These are phyloP conservation scores for Fusarium pininemorale DNA, from an alignment of 2,329 filamentous ascomycete genomes.

Conservation along the genomic window DNA sequence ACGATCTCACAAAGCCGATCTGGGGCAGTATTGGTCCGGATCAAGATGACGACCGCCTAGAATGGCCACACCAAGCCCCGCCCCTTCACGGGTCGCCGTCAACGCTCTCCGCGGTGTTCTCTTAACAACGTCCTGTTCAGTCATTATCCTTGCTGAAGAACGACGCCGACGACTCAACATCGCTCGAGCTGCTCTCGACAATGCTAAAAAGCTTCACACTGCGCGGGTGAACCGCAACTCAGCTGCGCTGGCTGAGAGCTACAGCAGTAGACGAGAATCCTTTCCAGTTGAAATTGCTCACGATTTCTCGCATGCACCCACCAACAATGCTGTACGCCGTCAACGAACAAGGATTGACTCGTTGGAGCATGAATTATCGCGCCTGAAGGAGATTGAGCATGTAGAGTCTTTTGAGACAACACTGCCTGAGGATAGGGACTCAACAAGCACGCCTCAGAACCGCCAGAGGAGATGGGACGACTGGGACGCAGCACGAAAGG, in stretches of 20 bases:
- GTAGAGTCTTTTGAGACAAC: constrained; percentile 14
- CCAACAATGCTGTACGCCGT: constrained; percentile 43
- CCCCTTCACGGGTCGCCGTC: constrained; percentile 65
- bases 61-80: constrained; percentile 59
- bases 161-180: constrained; percentile 64
- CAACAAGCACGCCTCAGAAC: constrained; percentile 1
- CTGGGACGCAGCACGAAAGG: constrained; percentile 39
- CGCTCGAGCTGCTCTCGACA: constrained; percentile 59
- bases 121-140: constrained; percentile 66
- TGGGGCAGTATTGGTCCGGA: constrained; percentile 3
- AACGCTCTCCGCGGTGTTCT: constrained; percentile 65
- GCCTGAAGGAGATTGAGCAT: not conserved
- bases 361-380: not conserved
- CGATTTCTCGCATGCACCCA: constrained; percentile 35
- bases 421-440: not conserved
- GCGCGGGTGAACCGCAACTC: constrained; percentile 46
- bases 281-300: constrained; percentile 38
- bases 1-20: not conserved
- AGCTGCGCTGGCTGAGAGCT: constrained; percentile 41
- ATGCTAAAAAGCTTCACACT: constrained; percentile 61
- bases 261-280: constrained; percentile 35
- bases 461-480: constrained; percentile 38
- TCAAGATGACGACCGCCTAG: constrained; percentile 43
- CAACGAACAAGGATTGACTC: constrained; percentile 36
- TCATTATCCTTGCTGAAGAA: constrained; percentile 65